phyloP scores from a whole-genome alignment of 192 early-diverging fungal genomes.

The Geranomyces michiganensis region DNA sequence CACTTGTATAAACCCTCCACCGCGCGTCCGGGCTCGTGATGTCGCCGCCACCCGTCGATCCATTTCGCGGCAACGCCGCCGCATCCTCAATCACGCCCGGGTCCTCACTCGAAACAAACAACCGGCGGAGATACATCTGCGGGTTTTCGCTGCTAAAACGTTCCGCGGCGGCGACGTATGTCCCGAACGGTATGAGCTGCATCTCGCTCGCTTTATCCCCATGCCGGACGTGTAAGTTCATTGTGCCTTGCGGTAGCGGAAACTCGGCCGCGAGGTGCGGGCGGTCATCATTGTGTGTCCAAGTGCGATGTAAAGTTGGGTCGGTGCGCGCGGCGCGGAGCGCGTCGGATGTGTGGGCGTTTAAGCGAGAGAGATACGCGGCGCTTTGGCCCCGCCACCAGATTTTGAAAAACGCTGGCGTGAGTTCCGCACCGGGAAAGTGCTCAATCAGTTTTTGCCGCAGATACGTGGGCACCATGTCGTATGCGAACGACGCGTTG shows the following conservation, averaged over 20 bases:
- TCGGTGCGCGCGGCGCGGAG: background rate
- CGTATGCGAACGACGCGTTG: background rate
- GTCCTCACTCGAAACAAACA: slow-evolving; percentile 1
- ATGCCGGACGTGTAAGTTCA: slow-evolving; percentile 1
- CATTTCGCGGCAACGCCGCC: background rate
- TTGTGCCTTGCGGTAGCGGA: background rate
- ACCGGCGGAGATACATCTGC: background rate
- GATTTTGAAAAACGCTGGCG: background rate
- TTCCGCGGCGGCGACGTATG: background rate
- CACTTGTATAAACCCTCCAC: background rate
- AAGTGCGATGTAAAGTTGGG: background rate
- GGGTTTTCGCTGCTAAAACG: background rate
- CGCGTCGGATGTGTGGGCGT: background rate
- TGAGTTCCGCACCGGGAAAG: background rate
- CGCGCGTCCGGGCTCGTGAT: background rate
- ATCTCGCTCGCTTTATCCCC: slow-evolving; percentile 8
- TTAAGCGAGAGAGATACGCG: slow-evolving; percentile 4
- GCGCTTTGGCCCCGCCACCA: slow-evolving; percentile 14
- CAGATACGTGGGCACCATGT: background rate
- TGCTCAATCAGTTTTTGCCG: background rate
- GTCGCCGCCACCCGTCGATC: background rate
- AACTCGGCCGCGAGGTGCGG: background rate
- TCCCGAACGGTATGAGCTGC: background rate
- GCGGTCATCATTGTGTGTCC: background rate
- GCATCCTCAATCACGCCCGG: background rate